Base-by-base conservation (phyloP, 2,329 filamentous ascomycete species). In the Claviceps humidiphila region DNA sequence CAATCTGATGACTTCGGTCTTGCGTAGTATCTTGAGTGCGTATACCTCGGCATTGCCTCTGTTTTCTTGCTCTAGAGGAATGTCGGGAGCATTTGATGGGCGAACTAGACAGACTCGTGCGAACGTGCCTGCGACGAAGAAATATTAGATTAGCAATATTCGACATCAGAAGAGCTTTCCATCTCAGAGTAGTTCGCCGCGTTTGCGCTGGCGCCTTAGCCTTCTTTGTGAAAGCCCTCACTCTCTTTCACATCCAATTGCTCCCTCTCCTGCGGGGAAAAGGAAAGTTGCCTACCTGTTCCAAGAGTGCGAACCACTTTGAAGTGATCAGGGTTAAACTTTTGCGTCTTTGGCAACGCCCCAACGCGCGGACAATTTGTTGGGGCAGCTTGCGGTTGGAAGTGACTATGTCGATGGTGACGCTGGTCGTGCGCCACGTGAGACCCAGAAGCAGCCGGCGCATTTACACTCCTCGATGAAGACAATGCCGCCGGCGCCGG, bases 81-180 rank as follows among this genome's bases (percentile, higher is more conserved):
- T 64, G 30, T 50, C 45, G 43, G 67, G 63, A 43, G 73, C 71
- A 58, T 75, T 74, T 43, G 78, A 75, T 40, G 87, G 77, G 54
- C 80, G 81, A 50, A 87, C 85, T 55, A 91, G 79, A 73, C 85
- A 89, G 46, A 93, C 87, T 57, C 87, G 77, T 58, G 87, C 87
- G 71, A 93, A 93, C 13, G 85, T 89, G 57, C 85, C 84, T 83
- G 39, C 9, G 22, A 4, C 3, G 6, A 34, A 34, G 30, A 34
- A 34, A 11, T 7, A 8, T 24, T 43, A 14, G n/a, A 20, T 42
- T 6, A 42, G n/a, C n/a, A 11, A 1, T 4, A 20, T 39, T 34
- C 3, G 30, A 34, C 11, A 34, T 11, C 9, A 34, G 39, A 20
- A 26, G 52, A 39, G 47, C 37, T 41, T 17, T 48, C 4, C 17